Conservation (phyloP, 495 filamentous ascomycete species). For the Cercophora samala region DNA sequence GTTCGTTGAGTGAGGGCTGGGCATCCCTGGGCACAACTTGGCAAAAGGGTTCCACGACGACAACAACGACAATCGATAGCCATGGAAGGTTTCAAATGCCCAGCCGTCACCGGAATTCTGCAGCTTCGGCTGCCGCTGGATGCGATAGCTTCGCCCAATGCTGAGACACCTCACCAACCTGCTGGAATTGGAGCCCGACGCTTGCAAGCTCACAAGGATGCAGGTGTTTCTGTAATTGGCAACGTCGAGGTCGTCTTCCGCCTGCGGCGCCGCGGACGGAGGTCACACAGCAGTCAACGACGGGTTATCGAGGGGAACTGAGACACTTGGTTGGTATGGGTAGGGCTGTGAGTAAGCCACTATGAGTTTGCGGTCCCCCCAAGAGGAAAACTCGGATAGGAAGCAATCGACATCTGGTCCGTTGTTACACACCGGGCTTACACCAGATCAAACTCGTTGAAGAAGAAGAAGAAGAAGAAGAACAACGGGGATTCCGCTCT, state of each 20-base stretch:
- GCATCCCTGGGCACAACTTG: constrained; percentile 4
- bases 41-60: neutral
- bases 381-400: neutral
- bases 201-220: neutral
- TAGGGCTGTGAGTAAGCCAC: neutral
- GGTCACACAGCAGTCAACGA: neutral
- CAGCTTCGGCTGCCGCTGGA: neutral
- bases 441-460: neutral
- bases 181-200: neutral
- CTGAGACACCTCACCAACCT: neutral
- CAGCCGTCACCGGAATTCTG: neutral
- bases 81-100: neutral
- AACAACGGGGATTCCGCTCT: neutral
- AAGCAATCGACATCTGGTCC: neutral
- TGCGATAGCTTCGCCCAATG: neutral
- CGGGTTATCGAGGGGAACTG: neutral
- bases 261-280: neutral
- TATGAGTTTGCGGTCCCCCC: neutral
- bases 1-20: neutral
- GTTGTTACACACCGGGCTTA: neutral
- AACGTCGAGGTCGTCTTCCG: neutral
- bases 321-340: neutral
- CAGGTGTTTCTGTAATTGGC: neutral
- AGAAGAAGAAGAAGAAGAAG: no score
- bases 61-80: neutral